Evolutionary conservation across 2,329 filamentous ascomycete genomes (phyloP).

Genomic region (Aspergillus bombycis): DNA sequence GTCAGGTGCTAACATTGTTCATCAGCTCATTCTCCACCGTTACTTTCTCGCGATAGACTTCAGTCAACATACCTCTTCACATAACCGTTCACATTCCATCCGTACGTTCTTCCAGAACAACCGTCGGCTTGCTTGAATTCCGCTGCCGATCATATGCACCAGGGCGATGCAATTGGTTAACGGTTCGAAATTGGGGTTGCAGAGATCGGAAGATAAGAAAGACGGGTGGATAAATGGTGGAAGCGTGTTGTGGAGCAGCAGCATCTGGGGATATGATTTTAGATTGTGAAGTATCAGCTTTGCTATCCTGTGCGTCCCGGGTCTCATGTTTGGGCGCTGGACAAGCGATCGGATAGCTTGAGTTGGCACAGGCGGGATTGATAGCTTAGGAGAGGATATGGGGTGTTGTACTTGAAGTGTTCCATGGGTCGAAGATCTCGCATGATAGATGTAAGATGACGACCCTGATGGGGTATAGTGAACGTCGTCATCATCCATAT

Average conservation of each 20-base stretch:
- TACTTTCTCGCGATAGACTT: too few relatives aligned
- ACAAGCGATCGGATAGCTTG: background rate
- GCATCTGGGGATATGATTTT: constrained; percentile 47
- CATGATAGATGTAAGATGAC: background rate
- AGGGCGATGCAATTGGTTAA: background rate
- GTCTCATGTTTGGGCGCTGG: constrained; percentile 12
- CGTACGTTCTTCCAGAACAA: constrained; percentile 52
- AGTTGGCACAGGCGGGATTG: background rate
- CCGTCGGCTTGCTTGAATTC: constrained; percentile 36
- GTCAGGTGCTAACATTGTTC: background rate
- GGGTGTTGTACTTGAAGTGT: background rate
- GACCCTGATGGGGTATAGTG: background rate
- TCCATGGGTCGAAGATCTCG: background rate
- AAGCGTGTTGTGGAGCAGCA: constrained; percentile 41
- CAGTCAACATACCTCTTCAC: constrained; percentile 35
- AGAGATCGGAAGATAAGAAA: background rate
- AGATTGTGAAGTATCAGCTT: constrained; percentile 45
- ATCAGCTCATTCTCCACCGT: background rate
- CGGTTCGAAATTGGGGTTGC: background rate
- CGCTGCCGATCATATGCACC: background rate
- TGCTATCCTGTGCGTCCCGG: constrained; percentile 36
- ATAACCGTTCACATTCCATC: constrained; percentile 47
- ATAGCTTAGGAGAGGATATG: background rate
- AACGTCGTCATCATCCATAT: background rate
- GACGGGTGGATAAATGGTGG: constrained; percentile 50